Base-by-base conservation (phyloP, 768 basidiomycete genomes). In the Lentinula guzmanii region DNA sequence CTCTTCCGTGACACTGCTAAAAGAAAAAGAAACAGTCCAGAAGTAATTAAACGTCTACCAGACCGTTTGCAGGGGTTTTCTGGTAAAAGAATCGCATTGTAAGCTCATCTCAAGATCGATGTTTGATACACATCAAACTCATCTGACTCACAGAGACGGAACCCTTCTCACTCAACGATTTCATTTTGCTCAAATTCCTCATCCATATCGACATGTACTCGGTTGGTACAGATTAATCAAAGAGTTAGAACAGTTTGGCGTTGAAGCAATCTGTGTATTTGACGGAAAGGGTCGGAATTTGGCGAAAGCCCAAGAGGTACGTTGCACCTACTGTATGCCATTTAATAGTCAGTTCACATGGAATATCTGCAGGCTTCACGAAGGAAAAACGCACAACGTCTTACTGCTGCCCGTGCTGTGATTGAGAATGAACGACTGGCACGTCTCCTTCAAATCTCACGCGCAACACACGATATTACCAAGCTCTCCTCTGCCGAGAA, bases 91-190 rank as follows among this genome's bases (percentile, higher is more conserved):
- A 76, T 94, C 57, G 89, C 88, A 56, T 84, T 94, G 91, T 93
- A 72, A 71, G 83, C 41, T 31, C 43, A n/a, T 57, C 52, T 62
- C 50, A 31, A 58, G 58, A 31, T 52, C 54, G 52, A 43, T 62
- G 63, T 61, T 62, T 45, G 43, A 53, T 61, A 46, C 15, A 56
- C 24, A 10, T 52, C 2, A 28, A 42, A 9, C 33, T 55, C 10
- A 31, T 28, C 43, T 52, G 28, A 58, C 21, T 57, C 9, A 54
- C 66, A 93, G 92, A 48, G 92, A 94, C 79, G 92, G 86, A 51
- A 94, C 91, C 6, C 86, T 94, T 61, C 80, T 94, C 68, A 94
- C 91, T 0, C 90, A 91, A 68, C 83, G 91, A 24, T 79, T 93
- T 50, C 89, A 93, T 68, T 94, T 86, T 71, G 80, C 86, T 0